Conservation (phyloP, 306 rosid species). For the Quercus variabilis region DNA sequence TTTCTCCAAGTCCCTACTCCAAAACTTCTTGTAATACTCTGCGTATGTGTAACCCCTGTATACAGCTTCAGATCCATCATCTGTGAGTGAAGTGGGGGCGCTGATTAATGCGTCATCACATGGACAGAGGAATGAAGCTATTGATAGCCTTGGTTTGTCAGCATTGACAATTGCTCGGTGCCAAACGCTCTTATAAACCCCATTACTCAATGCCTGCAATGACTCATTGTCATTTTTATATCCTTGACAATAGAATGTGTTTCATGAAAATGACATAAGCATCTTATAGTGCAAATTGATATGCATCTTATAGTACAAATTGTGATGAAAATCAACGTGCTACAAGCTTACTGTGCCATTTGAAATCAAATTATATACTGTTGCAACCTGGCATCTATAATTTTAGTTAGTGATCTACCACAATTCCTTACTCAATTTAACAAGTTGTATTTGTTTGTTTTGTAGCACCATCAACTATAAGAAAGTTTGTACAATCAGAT, state of each 20-base stretch:
- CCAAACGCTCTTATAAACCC: slow-evolving; percentile 87
- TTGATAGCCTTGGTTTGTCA: slow-evolving; percentile 75
- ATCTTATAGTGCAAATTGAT: too few relatives aligned
- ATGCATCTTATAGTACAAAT: too few relatives aligned
- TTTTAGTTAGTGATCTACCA: too few relatives aligned
- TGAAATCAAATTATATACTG: too few relatives aligned
- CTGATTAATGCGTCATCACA: slow-evolving; percentile 52
- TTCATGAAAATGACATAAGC: too few relatives aligned
- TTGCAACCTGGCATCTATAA: too few relatives aligned
- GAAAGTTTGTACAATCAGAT: not conserved
- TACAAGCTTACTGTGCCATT: too few relatives aligned
- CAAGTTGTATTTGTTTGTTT: too few relatives aligned
- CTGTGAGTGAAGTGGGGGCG: slow-evolving; percentile 57
- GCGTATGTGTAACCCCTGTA: slow-evolving; percentile 66
- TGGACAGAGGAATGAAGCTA: slow-evolving; percentile 88
- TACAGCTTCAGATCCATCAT: slow-evolving; percentile 38
- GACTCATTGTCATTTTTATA: not conserved
- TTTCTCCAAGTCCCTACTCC: slow-evolving; percentile 74
- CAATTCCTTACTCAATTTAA: too few relatives aligned
- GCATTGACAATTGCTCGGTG: slow-evolving; percentile 76
- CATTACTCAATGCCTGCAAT: slow-evolving; percentile 85
- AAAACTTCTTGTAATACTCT: slow-evolving; percentile 73
- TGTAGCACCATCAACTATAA: too few relatives aligned
- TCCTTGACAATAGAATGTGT: not conserved
- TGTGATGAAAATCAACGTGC: too few relatives aligned